Base-by-base conservation (phyloP, 768 basidiomycete genomes). In the Leucosporidium scottii region DNA sequence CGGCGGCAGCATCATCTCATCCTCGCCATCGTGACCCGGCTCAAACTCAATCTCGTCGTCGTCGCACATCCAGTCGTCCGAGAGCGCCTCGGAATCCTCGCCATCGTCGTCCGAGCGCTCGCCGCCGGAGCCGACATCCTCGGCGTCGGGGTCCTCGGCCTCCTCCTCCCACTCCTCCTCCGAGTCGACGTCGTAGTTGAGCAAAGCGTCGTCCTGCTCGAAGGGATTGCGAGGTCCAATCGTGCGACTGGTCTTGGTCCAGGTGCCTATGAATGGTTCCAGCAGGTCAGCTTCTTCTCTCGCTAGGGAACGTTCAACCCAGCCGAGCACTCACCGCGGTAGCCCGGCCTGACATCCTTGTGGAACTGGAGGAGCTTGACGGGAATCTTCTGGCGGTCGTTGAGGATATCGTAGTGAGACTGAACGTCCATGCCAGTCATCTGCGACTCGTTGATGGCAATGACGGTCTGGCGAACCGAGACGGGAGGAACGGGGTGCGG, bases 151-250 rank as follows among this genome's bases (percentile, higher is more conserved):
- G 47, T 65, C 89, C 28, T 87, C 90, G 4, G 83, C 84, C 18
- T 81, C 82, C 27, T 86, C 85, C 70, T 91, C 91, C 96, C 96
- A 98, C 73, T 98, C 96, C 73, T 87, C 91, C 20, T 91, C 94
- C 61, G 90, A 93, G 79, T 99, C 93, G 75, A 93, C 91, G 7
- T 84, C 84, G 77, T 98, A 99, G 78, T 98, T 92, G 62, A 90
- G 83, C 18, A 84, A 82, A 1, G 87, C 80, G 17, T 84, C 81
- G 74, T 99, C 96, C 71, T 84, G 84, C 3, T 83, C 85, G 68
- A 94, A 87, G 1, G 96, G 93, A 23, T 83, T 84, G 21, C 96
- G 85, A 2, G 93, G 87, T 1, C 91, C 88, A 67, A 98, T 85
- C 44, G 85, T 78, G 23, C 82, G 81, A 20, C 92, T 93, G 67